Evolutionary conservation across 257 asterid genomes (phyloP).

Genomic region (Lycium barbarum): DNA sequence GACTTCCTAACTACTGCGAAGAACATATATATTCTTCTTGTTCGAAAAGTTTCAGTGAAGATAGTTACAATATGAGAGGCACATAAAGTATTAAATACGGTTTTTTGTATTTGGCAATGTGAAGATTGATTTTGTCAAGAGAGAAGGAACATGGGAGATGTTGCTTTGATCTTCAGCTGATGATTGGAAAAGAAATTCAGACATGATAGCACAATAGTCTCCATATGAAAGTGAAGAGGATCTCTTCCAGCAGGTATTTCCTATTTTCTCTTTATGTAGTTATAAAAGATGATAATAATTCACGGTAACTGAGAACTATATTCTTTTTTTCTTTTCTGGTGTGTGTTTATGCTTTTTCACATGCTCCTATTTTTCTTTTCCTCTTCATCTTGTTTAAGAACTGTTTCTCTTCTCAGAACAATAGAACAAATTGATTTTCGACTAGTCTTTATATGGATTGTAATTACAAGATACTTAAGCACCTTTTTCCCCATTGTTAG

Average conservation of each 20-base stretch:
- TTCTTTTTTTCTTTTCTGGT: neutral
- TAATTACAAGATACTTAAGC: too few species aligned
- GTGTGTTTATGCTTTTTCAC: neutral
- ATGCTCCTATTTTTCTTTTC: neutral
- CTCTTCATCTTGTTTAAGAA: too few species aligned
- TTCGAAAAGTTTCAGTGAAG: too few species aligned
- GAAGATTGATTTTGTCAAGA: conserved; percentile 71
- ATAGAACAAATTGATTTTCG: neutral
- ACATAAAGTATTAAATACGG: neutral
- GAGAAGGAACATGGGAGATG: conserved; percentile 55
- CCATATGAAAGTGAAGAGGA: conserved; percentile 67
- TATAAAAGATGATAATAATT: neutral
- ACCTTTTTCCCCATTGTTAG: too few species aligned
- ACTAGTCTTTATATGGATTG: neutral
- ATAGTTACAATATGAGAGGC: neutral
- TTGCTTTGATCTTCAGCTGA: conserved; percentile 50
- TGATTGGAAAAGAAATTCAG: conserved; percentile 64
- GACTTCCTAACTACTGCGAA: neutral
- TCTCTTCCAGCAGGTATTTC: conserved; percentile 70
- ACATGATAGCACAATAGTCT: conserved; percentile 69
- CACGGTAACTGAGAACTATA: neutral
- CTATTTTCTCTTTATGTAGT: neutral
- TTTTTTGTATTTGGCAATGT: neutral
- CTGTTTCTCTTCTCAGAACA: neutral
- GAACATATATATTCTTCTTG: neutral